Percentiles rank a stretch among this genome's conserved stretches.
Conservation (phyloP, 805 yeast species). For the Ogataea henricii region DNA sequence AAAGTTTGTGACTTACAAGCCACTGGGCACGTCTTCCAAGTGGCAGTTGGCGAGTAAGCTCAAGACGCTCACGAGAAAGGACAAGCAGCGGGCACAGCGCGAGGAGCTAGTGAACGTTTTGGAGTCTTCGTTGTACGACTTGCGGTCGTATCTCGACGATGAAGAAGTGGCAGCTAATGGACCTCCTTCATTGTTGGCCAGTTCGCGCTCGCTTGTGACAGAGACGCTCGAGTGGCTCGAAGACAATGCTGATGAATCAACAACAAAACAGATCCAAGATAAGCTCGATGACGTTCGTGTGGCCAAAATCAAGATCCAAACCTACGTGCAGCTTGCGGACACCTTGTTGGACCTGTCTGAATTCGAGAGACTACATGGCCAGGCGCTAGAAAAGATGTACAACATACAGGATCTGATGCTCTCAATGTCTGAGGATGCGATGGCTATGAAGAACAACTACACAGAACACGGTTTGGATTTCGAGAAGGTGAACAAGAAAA, state of each 20-base stretch:
- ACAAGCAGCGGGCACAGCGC: conserved; percentile 51
- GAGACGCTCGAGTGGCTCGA: conserved; percentile 78
- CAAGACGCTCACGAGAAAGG: conserved; percentile 52
- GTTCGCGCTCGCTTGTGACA: conserved; percentile 40
- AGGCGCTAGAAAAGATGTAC: conserved; percentile 44
- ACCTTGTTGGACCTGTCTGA: conserved; percentile 50
- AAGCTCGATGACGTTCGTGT: conserved; percentile 36
- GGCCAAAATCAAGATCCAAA: conserved; percentile 36
- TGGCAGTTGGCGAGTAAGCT: conserved; percentile 50
- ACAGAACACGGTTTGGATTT: conserved; percentile 50
- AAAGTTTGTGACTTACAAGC: conserved; percentile 44
- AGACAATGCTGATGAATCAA: conserved; percentile 59
- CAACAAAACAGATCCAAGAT: conserved; percentile 38
- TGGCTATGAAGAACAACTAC: conserved; percentile 43
- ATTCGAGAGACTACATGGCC: conserved; percentile 44
- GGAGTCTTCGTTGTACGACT: conserved; percentile 71
- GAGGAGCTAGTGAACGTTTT: conserved; percentile 67
- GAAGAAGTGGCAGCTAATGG: conserved; percentile 47
- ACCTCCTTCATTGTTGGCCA: conserved; percentile 41
- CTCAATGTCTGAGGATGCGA: conserved; percentile 47
- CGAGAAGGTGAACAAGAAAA: conserved; percentile 50
- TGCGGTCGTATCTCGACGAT: conserved; percentile 61
- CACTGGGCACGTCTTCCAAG: conserved; percentile 51
- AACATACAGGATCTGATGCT: conserved; percentile 46
- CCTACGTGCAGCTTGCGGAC: conserved; percentile 42